These are phyloP conservation scores for Bothriochloa decipiens DNA, from an alignment of 176 grass and related monocot genomes.

Conservation along the genomic window DNA sequence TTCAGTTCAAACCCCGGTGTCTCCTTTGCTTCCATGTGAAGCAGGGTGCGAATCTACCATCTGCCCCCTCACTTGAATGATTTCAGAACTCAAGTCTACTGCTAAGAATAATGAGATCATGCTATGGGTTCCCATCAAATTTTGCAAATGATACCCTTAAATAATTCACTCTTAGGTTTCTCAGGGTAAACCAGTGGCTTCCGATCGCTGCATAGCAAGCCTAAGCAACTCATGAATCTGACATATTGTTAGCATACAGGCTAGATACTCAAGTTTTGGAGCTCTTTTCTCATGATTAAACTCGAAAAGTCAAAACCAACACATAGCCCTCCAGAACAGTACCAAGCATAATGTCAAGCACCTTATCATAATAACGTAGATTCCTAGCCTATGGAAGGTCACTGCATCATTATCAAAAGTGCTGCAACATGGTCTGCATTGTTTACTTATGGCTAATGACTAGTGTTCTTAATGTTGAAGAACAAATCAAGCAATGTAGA, in stretches of 20 bases:
- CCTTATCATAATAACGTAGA: conserved; percentile 27
- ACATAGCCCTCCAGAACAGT: not conserved
- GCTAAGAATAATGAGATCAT: not conserved
- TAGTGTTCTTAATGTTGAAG: not conserved
- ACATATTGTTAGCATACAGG: not conserved
- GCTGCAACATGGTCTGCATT: conserved; percentile 12
- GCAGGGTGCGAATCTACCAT: not conserved
- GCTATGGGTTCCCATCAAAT: conserved; percentile 1
- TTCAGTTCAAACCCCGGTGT: not conserved
- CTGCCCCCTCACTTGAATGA: not conserved
- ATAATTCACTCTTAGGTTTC: not conserved
- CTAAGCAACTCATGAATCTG: not conserved
- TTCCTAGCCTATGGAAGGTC: not conserved
- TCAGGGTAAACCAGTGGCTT: not conserved
- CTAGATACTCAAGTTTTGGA: not conserved
- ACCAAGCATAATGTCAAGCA: not conserved
- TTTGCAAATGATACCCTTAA: conserved; percentile 5
- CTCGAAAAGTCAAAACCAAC: conserved; percentile 15
- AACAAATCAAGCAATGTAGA: not conserved
- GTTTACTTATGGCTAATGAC: not conserved
- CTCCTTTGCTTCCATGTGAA: not conserved
- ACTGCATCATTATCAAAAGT: not conserved
- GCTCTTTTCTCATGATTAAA: not conserved
- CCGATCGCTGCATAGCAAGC: not conserved
- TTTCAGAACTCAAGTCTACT: conserved; percentile 12